Evolutionary conservation across 192 early-diverging fungal genomes (phyloP), one percentile per base, ranked within the genome.

Genomic region (Coemansia sp.): DNA sequence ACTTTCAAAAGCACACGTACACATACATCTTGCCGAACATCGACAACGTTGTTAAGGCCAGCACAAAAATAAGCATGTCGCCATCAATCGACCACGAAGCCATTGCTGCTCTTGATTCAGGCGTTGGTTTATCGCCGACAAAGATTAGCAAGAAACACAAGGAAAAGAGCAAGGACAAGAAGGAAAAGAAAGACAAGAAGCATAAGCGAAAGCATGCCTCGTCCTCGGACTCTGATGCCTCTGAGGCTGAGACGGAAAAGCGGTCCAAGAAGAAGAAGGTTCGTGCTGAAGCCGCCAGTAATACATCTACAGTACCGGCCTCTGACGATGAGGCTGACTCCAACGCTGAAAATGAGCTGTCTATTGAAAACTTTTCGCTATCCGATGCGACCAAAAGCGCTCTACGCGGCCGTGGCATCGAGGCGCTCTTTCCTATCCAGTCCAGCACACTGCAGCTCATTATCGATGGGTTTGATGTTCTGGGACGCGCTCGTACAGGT

Each of bases 401-500:
- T 2, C 86, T 98, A 33, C 72, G 76, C n/a, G 70, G 63, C 3
- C 88, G 91, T 42, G 92, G 92, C 33, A 90, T 97, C 60, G 86
- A 86, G 22, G 80, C 88, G 6, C 85, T 98, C 21, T 98, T 98
- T 76, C 94, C 94, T 10, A 98, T 98, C 54, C 96, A 98, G 78
- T 94, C 95, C 29, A 92, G 90, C 60, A 93, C 92, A 8, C 85
- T 94, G 54, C 71, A 71, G 6, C 76, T 84, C 50, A 78, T 93
- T 6, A 88, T 91, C 39, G 85, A 87, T 22, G 83, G 85, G 1
- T 70, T 74, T 17, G 97, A 99, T 61, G 84, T 98, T 71, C 90
- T 99, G 67, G 97, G 95, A 57, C 90, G 92, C 36, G 94, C 95
- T 1, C 95, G 96, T 67, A 99, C 97, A 9, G 97, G 97, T 71